Evolutionary conservation across 2,329 filamentous ascomycete species (phyloP).

Genomic region (Aspergillus niger): DNA sequence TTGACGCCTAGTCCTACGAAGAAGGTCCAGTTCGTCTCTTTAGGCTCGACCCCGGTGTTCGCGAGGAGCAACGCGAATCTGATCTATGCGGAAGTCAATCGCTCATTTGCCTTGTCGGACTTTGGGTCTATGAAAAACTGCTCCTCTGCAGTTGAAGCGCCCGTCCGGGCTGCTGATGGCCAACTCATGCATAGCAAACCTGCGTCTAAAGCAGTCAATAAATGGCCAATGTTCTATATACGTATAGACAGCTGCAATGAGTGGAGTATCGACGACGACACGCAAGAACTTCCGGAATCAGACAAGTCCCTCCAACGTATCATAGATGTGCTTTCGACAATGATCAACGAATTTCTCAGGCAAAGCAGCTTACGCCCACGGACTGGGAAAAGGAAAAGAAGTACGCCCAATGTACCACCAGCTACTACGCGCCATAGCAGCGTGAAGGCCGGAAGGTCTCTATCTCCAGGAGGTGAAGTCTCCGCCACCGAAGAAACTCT

Average conservation of each 20-base stretch:
- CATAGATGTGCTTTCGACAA: constrained; percentile 65
- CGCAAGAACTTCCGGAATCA: constrained; percentile 34
- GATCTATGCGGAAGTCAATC: constrained; percentile 77
- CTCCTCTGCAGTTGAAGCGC: constrained; percentile 1
- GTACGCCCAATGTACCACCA: constrained; percentile 6
- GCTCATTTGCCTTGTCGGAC: constrained; percentile 70
- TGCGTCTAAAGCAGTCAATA: constrained; percentile 68
- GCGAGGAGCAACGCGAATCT: constrained; percentile 61
- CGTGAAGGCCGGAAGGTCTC: background rate
- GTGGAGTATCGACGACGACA: constrained; percentile 44
- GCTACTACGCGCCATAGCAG: constrained; percentile 1
- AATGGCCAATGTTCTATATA: constrained; percentile 89
- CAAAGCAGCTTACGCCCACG: constrained; percentile 69
- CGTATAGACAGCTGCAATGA: constrained; percentile 58
- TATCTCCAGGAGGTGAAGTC: background rate
- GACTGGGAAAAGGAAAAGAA: constrained; percentile 23
- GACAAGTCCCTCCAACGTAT: constrained; percentile 57
- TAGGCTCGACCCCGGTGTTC: constrained; percentile 69
- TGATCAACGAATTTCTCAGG: constrained; percentile 73
- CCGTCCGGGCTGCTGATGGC: constrained; percentile 27
- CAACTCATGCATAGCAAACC: constrained; percentile 53
- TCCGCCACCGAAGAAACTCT: constrained; percentile 30
- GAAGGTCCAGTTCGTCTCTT: constrained; percentile 75
- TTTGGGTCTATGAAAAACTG: constrained; percentile 67
- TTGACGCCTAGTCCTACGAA: constrained; percentile 69